Percentiles rank a stretch among this genome's conserved stretches.
Conservation (phyloP, 2,329 filamentous ascomycete genomes). For the Aspergillus tubingensis region DNA sequence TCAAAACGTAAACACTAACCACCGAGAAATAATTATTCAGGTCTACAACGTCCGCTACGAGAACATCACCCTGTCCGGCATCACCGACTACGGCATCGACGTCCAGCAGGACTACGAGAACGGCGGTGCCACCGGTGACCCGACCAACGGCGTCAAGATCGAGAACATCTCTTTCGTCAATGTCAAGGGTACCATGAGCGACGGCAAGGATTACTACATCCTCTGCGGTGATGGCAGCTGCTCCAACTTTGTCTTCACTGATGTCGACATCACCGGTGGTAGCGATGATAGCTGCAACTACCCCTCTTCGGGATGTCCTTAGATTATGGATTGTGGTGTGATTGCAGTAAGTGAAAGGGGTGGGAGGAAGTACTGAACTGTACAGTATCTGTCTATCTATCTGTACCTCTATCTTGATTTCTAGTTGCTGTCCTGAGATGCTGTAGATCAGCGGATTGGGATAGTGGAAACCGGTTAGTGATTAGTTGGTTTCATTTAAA, state of each 20-base stretch:
- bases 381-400: background rate
- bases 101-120: slow-evolving; percentile 57
- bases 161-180: slow-evolving; percentile 38
- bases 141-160: slow-evolving; percentile 44
- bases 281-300: slow-evolving; percentile 31
- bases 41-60: slow-evolving; percentile 49
- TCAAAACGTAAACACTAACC: background rate
- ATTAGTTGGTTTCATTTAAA: no score
- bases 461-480: background rate
- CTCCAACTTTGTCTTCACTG: slow-evolving; percentile 38
- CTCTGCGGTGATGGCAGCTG: slow-evolving; percentile 46
- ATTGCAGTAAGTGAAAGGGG: no score
- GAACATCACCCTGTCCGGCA: slow-evolving; percentile 49
- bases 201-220: slow-evolving; percentile 40
- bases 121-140: slow-evolving; percentile 43
- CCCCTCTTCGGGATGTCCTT: slow-evolving; percentile 17
- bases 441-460: background rate
- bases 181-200: slow-evolving; percentile 37
- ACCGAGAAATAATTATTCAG: background rate
- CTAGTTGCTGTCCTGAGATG: background rate
- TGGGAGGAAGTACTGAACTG: background rate
- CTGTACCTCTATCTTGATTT: background rate
- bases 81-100: slow-evolving; percentile 54
- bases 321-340: background rate
- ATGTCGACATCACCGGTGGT: slow-evolving; percentile 41